These are phyloP conservation scores for Leccinum arenicola DNA, from an alignment of 768 basidiomycete genomes.

Conservation along the genomic window DNA sequence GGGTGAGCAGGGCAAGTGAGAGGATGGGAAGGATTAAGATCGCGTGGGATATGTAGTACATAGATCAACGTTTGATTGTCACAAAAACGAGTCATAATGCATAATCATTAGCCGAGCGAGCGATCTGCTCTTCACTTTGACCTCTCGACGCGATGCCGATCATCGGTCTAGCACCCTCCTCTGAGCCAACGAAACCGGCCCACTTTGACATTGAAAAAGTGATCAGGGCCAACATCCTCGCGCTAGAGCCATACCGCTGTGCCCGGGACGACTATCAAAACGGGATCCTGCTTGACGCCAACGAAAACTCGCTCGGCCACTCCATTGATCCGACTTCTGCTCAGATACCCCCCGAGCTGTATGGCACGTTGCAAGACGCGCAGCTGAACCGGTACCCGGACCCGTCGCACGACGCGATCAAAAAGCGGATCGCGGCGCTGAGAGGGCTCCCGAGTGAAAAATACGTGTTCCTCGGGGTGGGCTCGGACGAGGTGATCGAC, in stretches of 20 bases:
- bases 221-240: slow-evolving; percentile 91
- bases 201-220: slow-evolving; percentile 85
- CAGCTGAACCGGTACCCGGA: slow-evolving; percentile 92
- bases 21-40: not conserved
- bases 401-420: slow-evolving; percentile 81
- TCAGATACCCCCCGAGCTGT: slow-evolving; percentile 34
- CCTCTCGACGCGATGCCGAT: slow-evolving; percentile 57
- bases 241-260: slow-evolving; percentile 90
- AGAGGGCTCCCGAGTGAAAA: slow-evolving; percentile 61
- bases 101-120: not conserved
- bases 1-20: slow-evolving; percentile 5
- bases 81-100: not conserved
- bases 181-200: slow-evolving; percentile 49
- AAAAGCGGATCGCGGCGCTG: slow-evolving; percentile 68
- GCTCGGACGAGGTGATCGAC: slow-evolving; percentile 96
- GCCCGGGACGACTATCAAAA: slow-evolving; percentile 93
- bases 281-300: slow-evolving; percentile 93
- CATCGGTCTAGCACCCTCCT: slow-evolving; percentile 52
- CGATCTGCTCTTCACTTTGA: not conserved
- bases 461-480: slow-evolving; percentile 91
- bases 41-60: too few species aligned
- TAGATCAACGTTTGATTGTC: not conserved
- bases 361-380: slow-evolving; percentile 38
- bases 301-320: slow-evolving; percentile 94
- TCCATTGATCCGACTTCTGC: slow-evolving; percentile 49